Evolutionary conservation across 2,329 filamentous ascomycete species (phyloP).

Genomic region (Talaromyces sp.): DNA sequence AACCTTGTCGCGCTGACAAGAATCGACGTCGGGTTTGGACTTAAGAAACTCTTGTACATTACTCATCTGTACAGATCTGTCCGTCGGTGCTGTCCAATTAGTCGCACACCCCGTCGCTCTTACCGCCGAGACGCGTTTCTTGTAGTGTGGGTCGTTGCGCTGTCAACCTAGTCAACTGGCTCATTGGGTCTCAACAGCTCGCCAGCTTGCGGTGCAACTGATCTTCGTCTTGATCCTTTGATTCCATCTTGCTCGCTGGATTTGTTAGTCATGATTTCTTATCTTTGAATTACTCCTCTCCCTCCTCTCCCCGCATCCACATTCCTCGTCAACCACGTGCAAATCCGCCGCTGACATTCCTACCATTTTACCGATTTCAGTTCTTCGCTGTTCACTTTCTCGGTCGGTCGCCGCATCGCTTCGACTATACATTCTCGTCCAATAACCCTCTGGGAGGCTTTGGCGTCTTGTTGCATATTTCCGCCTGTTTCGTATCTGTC

Average conservation of each 20-base stretch:
- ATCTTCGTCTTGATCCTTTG: conserved; percentile 1
- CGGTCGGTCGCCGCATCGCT: neutral
- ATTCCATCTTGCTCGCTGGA: conserved; percentile 3
- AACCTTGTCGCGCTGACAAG: neutral
- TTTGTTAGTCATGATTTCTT: conserved; percentile 7
- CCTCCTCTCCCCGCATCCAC: conserved; percentile 16
- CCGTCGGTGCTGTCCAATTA: neutral
- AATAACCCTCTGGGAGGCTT: conserved; percentile 16
- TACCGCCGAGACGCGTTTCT: conserved; percentile 12
- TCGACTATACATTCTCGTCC: conserved; percentile 6
- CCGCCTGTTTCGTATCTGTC: neutral
- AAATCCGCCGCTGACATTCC: conserved; percentile 17
- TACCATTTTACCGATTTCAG: conserved; percentile 5
- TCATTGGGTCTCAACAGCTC: conserved; percentile 7
- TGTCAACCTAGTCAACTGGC: conserved; percentile 10
- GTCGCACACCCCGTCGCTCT: neutral
- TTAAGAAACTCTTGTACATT: neutral
- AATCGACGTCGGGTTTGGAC: neutral
- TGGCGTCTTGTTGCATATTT: conserved; percentile 3
- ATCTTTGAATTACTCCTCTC: conserved; percentile 3
- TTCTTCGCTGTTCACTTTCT: neutral
- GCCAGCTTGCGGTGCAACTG: conserved; percentile 13
- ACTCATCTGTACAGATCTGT: neutral
- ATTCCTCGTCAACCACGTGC: conserved; percentile 18
- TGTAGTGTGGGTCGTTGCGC: conserved; percentile 16